Conservation (phyloP, 306 rosid species). For the Spatholobus suberectus region DNA sequence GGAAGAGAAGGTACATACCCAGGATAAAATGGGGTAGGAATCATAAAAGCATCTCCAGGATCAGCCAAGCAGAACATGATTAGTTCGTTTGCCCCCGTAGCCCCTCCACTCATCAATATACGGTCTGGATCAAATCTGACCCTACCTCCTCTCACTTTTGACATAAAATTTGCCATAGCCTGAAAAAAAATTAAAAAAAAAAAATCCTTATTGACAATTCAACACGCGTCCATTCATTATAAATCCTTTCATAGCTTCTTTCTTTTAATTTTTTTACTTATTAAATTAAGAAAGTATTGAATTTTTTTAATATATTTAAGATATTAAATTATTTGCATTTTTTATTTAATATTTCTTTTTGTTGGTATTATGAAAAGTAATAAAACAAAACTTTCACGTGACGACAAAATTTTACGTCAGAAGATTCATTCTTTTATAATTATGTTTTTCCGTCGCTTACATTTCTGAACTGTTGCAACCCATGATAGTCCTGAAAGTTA, state of each 20-base stretch:
- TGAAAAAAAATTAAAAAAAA: background rate
- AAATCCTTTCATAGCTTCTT: background rate
- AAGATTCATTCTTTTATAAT: background rate
- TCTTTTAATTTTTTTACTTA: background rate
- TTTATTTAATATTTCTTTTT: too few relatives aligned
- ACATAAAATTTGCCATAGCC: slow-evolving; percentile 90
- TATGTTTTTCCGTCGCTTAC: slow-evolving; percentile 41
- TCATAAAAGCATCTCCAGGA: slow-evolving; percentile 87
- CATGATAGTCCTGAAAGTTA: slow-evolving; percentile 88
- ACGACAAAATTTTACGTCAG: too few relatives aligned
- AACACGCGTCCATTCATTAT: background rate
- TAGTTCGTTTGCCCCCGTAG: slow-evolving; percentile 89
- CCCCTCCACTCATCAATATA: slow-evolving; percentile 91
- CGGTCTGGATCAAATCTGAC: slow-evolving; percentile 76
- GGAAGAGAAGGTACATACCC: slow-evolving; percentile 64
- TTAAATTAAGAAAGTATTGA: background rate
- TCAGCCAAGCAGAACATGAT: slow-evolving; percentile 88
- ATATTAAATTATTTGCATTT: too few relatives aligned
- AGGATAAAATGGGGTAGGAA: slow-evolving; percentile 94
- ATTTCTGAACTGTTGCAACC: slow-evolving; percentile 70
- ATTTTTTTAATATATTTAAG: background rate
- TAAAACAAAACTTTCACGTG: too few relatives aligned
- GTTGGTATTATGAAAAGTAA: too few relatives aligned
- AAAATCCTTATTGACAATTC: background rate
- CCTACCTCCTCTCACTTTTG: slow-evolving; percentile 79